Percentiles rank a stretch among this genome's conserved stretches.
Conservation (phyloP, 768 basidiomycete genomes). For the Auriscalpium orientale region DNA sequence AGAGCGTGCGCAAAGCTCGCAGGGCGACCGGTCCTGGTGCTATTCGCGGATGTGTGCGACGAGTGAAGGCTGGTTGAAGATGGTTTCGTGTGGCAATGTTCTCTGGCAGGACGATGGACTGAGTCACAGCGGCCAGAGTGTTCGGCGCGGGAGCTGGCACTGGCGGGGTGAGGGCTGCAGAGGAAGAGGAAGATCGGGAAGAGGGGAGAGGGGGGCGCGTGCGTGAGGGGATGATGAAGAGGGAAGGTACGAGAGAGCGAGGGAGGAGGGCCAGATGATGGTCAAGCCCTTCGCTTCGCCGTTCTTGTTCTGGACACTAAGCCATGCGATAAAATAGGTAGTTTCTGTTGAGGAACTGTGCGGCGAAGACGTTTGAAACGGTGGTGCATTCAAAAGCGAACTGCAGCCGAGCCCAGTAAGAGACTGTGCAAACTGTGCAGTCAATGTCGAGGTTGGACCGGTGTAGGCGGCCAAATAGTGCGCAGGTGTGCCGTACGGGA, state of each 20-base stretch:
- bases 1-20: constrained; percentile 42
- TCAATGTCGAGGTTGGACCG: constrained; percentile 56
- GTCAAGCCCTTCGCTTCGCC: constrained; percentile 74
- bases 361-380: background rate
- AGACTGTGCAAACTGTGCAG: constrained; percentile 55
- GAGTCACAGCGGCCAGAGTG: background rate
- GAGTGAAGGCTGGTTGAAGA: background rate
- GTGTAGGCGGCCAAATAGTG: constrained; percentile 65
- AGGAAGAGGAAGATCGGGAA: constrained; percentile 59
- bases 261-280: constrained; percentile 62
- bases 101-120: background rate
- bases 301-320: constrained; percentile 68
- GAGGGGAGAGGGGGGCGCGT: constrained; percentile 39
- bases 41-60: background rate
- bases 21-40: constrained; percentile 6
- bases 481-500: constrained; percentile 67
- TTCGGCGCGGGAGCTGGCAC: constrained; percentile 17
- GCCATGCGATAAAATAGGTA: constrained; percentile 61
- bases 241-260: constrained; percentile 43
- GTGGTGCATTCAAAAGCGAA: constrained; percentile 15
- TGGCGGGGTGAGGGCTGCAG: constrained; percentile 48
- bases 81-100: background rate
- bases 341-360: constrained; percentile 10
- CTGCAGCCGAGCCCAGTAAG: constrained; percentile 57
- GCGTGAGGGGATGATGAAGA: constrained; percentile 28